Evolutionary conservation across 228 moss, liverwort and hornwort species (phyloP).

Genomic region (Sphagnum magellanicum): DNA sequence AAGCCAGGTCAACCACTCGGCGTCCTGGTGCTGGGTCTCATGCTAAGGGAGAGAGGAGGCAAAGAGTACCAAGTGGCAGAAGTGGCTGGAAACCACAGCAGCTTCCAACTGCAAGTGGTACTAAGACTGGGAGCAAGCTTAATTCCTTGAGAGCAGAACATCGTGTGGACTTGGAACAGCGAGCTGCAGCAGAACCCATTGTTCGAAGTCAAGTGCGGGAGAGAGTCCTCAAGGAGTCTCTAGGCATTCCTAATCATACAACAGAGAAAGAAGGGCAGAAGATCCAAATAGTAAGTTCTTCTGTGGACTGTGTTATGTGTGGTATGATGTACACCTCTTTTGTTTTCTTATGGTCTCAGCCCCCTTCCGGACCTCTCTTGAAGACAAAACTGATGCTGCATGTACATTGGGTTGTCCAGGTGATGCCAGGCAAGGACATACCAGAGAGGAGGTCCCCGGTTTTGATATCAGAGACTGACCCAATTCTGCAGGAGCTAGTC

Average conservation of each 20-base stretch:
- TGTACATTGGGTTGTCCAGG: background rate
- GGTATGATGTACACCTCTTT: too few relatives aligned
- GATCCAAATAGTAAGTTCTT: too few relatives aligned
- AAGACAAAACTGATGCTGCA: too few relatives aligned
- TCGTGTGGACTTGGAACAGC: constrained; percentile 31
- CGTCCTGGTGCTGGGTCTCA: constrained; percentile 9
- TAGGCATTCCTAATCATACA: background rate
- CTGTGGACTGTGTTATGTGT: too few relatives aligned
- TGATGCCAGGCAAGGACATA: background rate
- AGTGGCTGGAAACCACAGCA: background rate
- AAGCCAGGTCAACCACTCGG: constrained; percentile 15
- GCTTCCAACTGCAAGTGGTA: constrained; percentile 1
- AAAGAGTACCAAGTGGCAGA: background rate
- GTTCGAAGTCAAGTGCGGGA: constrained; percentile 37
- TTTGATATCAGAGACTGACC: constrained; percentile 2
- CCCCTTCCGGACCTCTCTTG: too few relatives aligned
- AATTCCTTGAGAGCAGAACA: constrained; percentile 39
- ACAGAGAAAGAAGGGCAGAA: background rate
- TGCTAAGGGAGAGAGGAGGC: background rate
- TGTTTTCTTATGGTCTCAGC: too few relatives aligned
- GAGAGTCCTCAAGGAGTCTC: constrained; percentile 11
- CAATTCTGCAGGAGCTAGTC: constrained; percentile 54
- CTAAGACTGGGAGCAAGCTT: constrained; percentile 27
- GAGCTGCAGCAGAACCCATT: constrained; percentile 22
- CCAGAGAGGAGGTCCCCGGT: background rate